Evolutionary conservation across 495 filamentous ascomycete species (phyloP).

Genomic region (Neurospora hispaniola): DNA sequence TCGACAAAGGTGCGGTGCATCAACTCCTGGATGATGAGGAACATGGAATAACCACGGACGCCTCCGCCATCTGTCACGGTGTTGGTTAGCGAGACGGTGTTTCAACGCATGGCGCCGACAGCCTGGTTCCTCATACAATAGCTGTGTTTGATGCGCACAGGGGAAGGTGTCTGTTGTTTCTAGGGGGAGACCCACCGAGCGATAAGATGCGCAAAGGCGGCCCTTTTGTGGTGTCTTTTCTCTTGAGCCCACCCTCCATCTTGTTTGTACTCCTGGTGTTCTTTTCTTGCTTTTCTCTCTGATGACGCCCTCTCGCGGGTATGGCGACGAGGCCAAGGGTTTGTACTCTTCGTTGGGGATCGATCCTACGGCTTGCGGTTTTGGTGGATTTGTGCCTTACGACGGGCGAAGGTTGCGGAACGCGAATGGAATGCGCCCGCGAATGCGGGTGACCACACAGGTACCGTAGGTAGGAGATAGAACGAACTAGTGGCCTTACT

Average conservation of each 20-base stretch:
- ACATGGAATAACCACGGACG: conserved; percentile 93
- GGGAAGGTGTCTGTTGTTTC: not conserved
- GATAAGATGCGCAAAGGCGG: conserved; percentile 87
- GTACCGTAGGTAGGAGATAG: not conserved
- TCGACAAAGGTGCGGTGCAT: conserved; percentile 92
- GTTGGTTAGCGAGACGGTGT: not conserved
- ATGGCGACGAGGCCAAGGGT: not conserved
- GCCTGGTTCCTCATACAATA: not conserved
- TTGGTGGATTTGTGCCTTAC: not conserved
- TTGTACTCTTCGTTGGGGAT: not conserved
- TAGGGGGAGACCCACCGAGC: conserved; percentile 51
- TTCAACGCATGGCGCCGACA: not conserved
- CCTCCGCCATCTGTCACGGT: conserved; percentile 72
- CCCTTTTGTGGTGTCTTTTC: conserved; percentile 90
- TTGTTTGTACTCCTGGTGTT: not conserved
- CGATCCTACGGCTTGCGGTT: no score
- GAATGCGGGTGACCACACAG: not conserved
- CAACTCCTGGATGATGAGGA: conserved; percentile 87
- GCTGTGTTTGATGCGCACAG: not conserved
- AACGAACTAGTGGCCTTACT: not conserved
- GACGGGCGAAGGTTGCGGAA: not conserved
- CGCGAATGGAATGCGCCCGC: not conserved
- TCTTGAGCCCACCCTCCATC: conserved; percentile 30
- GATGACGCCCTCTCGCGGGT: not conserved
- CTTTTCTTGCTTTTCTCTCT: not conserved